Base-by-base conservation (phyloP, 2,329 filamentous ascomycete genomes). In the Colletotrichum siamense region DNA sequence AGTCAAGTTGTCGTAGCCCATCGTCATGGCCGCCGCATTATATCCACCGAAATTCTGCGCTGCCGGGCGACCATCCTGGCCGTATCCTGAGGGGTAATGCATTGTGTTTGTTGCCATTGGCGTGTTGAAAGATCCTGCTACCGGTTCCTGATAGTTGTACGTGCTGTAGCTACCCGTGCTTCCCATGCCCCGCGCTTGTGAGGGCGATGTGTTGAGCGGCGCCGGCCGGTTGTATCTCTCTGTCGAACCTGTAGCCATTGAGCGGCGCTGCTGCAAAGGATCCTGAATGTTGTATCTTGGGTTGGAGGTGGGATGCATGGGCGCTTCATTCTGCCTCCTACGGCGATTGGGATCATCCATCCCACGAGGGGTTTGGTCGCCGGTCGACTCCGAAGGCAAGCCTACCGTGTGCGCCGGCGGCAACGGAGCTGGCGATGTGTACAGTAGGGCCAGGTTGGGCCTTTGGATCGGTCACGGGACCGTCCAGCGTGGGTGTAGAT, bases 291-390 rank as follows among this genome's bases (percentile, higher is more conserved):
- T 82, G 79, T 90, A 92, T 85, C 90, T 88, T 68, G 88, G 84
- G 83, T 88, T 89, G 85, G 89, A 89, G 82, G 87, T 85, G 82
- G 91, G 89, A 86, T 94, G 93, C 85, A 90, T 88, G 84, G 92
- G 89, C 86, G 91, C 89, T 86, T 94, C 94, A 91, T 94, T 92
- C 88, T 94, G 94, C 91, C 94, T 94, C 88, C 92, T 90, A 83
- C 92, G 89, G 83, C 91, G 92, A 86, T 91, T 91, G 88, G 93
- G 92, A 87, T 94, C 92, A 89, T 96, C 95, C 95, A 97, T 97
- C 84, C 92, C 92, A 86, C 86, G 84, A 88, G 88, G 84, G 82
- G 87, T 86, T 84, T 87, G 85, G 85, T 89, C 86, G 82, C 86
- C 84, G 85, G 87, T 87, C 84, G 88, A 87, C 86, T 87, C 88